phyloP scores from a whole-genome alignment of 805 yeast species.

The Ogataea glucozyma region DNA sequence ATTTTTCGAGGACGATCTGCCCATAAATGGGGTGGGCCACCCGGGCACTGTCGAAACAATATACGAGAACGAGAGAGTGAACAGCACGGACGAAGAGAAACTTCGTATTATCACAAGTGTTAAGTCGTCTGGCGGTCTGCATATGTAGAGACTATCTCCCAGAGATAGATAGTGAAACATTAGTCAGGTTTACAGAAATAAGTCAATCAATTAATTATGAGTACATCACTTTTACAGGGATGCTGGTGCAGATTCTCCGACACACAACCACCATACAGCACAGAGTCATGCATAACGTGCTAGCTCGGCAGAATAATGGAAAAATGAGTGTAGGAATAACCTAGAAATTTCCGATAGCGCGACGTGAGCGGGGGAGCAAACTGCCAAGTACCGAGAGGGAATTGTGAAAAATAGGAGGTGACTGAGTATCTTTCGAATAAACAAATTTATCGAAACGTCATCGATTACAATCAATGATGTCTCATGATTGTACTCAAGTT shows the following conservation, averaged over 20 bases:
- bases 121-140: slow-evolving; percentile 21
- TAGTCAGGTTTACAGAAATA: too few species aligned
- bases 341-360: slow-evolving; percentile 4
- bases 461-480: too few species aligned
- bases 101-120: slow-evolving; percentile 19
- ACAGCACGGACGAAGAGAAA: slow-evolving; percentile 11
- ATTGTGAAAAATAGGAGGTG: too few species aligned
- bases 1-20: slow-evolving; percentile 27
- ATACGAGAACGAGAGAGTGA: slow-evolving; percentile 10
- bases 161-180: too few species aligned
- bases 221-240: not conserved
- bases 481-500: not conserved
- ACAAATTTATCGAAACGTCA: too few species aligned
- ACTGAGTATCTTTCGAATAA: too few species aligned
- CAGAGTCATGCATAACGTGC: not conserved
- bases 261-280: not conserved
- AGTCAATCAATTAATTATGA: too few species aligned
- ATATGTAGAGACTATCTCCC: too few species aligned
- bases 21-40: slow-evolving; percentile 25
- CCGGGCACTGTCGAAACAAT: slow-evolving; percentile 19
- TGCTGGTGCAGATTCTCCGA: slow-evolving; percentile 4
- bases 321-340: slow-evolving; percentile 1
- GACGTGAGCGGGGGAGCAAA: too few species aligned
- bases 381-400: too few species aligned
- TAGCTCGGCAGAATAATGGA: slow-evolving; percentile 2